Conservation (phyloP, 2,329 filamentous ascomycete genomes). For the Parastagonospora nodorum region DNA sequence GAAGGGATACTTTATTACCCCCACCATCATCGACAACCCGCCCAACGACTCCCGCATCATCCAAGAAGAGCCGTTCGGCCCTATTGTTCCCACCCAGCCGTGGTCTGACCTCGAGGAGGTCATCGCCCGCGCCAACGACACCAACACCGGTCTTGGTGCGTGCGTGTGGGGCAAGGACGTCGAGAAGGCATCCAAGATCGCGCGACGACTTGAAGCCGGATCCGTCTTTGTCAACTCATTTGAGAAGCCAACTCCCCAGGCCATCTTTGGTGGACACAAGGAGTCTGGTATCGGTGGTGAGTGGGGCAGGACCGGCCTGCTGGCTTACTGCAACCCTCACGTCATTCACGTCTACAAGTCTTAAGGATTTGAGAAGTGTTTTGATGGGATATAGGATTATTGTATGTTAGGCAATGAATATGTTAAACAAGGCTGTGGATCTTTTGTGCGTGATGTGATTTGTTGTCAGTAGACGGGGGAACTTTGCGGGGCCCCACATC, state of each 20-base stretch:
- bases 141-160: constrained; percentile 57
- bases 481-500: too few relatives aligned
- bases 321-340: constrained; percentile 55
- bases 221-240: constrained; percentile 62
- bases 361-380: constrained; percentile 3
- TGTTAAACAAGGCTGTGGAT: too few relatives aligned
- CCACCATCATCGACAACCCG: constrained; percentile 65
- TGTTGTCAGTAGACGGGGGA: too few relatives aligned
- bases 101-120: constrained; percentile 64
- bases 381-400: not conserved
- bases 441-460: too few relatives aligned
- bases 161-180: constrained; percentile 55
- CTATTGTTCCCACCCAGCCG: constrained; percentile 68
- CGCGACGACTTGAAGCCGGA: constrained; percentile 57
- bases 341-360: constrained; percentile 55
- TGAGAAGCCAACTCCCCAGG: constrained; percentile 54
- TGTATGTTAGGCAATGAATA: constrained; percentile 3
- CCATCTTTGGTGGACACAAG: constrained; percentile 76
- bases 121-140: constrained; percentile 55
- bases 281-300: constrained; percentile 79
- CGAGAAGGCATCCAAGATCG: constrained; percentile 55
- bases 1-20: constrained; percentile 64
- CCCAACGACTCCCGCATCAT: constrained; percentile 63
- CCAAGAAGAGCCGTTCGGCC: constrained; percentile 66
- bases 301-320: constrained; percentile 51